These are phyloP conservation scores for Hericium rajendrae DNA, from an alignment of 768 basidiomycete genomes.

Conservation along the genomic window DNA sequence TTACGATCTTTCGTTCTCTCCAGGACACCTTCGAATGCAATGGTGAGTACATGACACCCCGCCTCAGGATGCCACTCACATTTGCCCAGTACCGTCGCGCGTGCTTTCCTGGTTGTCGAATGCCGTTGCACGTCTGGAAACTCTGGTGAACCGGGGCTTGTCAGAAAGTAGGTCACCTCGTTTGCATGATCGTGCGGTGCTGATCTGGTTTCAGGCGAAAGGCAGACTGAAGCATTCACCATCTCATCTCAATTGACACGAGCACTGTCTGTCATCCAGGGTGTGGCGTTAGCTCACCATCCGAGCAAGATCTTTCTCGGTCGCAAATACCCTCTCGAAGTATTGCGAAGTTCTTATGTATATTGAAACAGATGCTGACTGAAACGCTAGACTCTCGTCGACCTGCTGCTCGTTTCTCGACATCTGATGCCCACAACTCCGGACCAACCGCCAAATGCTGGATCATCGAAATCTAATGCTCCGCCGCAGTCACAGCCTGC, in stretches of 20 bases:
- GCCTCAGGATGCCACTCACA: background rate
- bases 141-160: constrained; percentile 33
- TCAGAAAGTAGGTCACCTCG: constrained; percentile 30
- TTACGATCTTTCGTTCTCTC: constrained; percentile 39
- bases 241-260: constrained; percentile 46
- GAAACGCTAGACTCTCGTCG: constrained; percentile 52
- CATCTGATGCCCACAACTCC: constrained; percentile 29
- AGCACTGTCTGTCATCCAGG: constrained; percentile 66
- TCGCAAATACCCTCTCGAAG: constrained; percentile 60
- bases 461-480: constrained; percentile 13
- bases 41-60: constrained; percentile 33
- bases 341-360: constrained; percentile 20
- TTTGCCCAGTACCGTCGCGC: constrained; percentile 52
- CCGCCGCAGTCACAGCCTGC: constrained; percentile 2
- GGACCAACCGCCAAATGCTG: too few relatives aligned
- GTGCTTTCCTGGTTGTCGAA: constrained; percentile 52
- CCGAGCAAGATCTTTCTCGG: constrained; percentile 63
- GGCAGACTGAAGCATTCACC: constrained; percentile 35
- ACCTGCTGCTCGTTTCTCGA: constrained; percentile 62
- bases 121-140: constrained; percentile 42
- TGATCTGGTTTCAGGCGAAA: constrained; percentile 25
- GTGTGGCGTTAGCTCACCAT: constrained; percentile 59
- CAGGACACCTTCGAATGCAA: constrained; percentile 83
- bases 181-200: background rate
- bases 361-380: background rate